Evolutionary conservation across 169 alveolate genomes (phyloP).

Genomic region (Plasmodium chabaudi): DNA sequence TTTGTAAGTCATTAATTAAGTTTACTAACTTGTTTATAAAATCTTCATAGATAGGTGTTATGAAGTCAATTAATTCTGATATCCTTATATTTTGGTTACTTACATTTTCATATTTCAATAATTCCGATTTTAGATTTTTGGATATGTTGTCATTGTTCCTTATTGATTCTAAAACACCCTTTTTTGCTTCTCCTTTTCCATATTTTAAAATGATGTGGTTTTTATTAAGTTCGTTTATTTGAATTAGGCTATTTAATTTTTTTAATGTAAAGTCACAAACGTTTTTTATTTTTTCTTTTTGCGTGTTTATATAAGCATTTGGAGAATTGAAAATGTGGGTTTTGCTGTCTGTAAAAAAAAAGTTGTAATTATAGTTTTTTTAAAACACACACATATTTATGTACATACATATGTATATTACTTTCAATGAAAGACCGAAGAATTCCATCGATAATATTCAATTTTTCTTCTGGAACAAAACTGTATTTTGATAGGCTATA

Average conservation of each 20-base stretch:
- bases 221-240: slow-evolving; percentile 10
- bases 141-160: slow-evolving; percentile 28
- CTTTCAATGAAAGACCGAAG: slow-evolving; percentile 35
- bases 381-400: slow-evolving; percentile 3
- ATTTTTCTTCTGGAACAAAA: slow-evolving; percentile 41
- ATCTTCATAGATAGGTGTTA: slow-evolving; percentile 28
- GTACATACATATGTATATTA: slow-evolving; percentile 10
- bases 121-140: slow-evolving; percentile 19
- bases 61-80: slow-evolving; percentile 19
- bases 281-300: slow-evolving; percentile 22
- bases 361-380: background rate
- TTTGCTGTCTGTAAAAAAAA: slow-evolving; percentile 26
- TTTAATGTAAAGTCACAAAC: slow-evolving; percentile 29
- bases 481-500: slow-evolving; percentile 48
- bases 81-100: slow-evolving; percentile 29
- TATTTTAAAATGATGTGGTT: slow-evolving; percentile 25
- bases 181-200: slow-evolving; percentile 42
- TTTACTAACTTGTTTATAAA: slow-evolving; percentile 10
- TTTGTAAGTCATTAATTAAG: slow-evolving; percentile 13
- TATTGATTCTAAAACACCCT: slow-evolving; percentile 11
- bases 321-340: slow-evolving; percentile 28
- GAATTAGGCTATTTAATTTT: slow-evolving; percentile 20
- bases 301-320: background rate
- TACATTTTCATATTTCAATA: slow-evolving; percentile 24
- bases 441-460: slow-evolving; percentile 39